These are phyloP conservation scores for Raddia distichophylla DNA, from an alignment of 176 grass and related monocot genomes.

Conservation along the genomic window DNA sequence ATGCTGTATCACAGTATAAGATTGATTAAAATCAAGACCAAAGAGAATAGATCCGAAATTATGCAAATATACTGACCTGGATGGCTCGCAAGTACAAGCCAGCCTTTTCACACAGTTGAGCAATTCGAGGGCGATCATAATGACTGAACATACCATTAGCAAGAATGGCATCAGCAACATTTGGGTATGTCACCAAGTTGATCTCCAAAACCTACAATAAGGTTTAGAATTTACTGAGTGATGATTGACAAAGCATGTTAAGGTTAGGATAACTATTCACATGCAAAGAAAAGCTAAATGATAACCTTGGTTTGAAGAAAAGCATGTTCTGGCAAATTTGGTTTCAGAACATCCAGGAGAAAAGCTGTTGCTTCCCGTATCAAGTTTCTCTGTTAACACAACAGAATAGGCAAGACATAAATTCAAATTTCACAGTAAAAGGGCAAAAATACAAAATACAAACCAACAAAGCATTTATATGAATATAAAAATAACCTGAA, in stretches of 20 bases:
- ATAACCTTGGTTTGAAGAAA: slow-evolving; percentile 97
- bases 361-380: slow-evolving; percentile 95
- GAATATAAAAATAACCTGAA: slow-evolving; percentile 68
- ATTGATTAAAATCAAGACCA: slow-evolving; percentile 19
- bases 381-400: slow-evolving; percentile 75
- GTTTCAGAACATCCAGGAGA: slow-evolving; percentile 94
- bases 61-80: slow-evolving; percentile 61
- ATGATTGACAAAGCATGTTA: neutral
- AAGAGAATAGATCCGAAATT: neutral
- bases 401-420: slow-evolving; percentile 18
- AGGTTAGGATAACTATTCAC: neutral
- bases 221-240: slow-evolving; percentile 21
- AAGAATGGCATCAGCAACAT: slow-evolving; percentile 98
- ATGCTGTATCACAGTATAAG: slow-evolving; percentile 67
- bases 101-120: slow-evolving; percentile 97
- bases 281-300: slow-evolving; percentile 23
- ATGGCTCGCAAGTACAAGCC: slow-evolving; percentile 92
- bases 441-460: slow-evolving; percentile 11
- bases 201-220: slow-evolving; percentile 93
- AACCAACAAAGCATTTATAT: slow-evolving; percentile 31
- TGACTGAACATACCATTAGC: slow-evolving; percentile 99
- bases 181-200: slow-evolving; percentile 95
- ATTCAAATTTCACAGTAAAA: slow-evolving; percentile 15
- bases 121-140: slow-evolving; percentile 96
- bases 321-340: slow-evolving; percentile 91